Evolutionary conservation across 1,284 basidiomycete species (phyloP).

Genomic region (Heterobasidion annosum): DNA sequence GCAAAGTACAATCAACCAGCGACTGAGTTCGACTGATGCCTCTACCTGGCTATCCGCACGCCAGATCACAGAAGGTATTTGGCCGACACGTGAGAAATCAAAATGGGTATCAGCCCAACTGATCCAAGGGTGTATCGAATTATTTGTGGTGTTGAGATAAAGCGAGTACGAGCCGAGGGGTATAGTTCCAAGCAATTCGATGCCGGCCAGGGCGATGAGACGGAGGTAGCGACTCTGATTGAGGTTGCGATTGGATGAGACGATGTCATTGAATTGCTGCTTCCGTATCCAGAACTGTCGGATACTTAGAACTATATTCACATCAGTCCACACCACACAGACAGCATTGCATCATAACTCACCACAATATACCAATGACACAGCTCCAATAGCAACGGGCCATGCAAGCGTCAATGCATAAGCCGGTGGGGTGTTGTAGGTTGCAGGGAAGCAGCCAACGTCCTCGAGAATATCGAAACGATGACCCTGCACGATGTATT

Average conservation of each 20-base stretch:
- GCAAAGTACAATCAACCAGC: conserved; percentile 20
- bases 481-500: conserved; percentile 30
- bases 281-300: conserved; percentile 6
- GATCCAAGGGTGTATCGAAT: conserved; percentile 2
- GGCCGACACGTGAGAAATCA: conserved; percentile 5
- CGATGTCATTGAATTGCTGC: background rate
- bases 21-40: conserved; percentile 5
- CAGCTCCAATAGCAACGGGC: conserved; percentile 23
- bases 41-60: background rate
- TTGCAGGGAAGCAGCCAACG: conserved; percentile 25
- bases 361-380: background rate
- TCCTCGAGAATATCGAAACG: conserved; percentile 30
- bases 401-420: conserved; percentile 25
- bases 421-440: conserved; percentile 20
- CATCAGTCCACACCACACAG: background rate
- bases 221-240: conserved; percentile 9
- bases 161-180: conserved; percentile 2
- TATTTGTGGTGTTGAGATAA: background rate
- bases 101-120: conserved; percentile 8
- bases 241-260: conserved; percentile 2
- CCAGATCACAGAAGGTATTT: conserved; percentile 4
- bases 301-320: conserved; percentile 6
- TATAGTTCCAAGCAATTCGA: conserved; percentile 4
- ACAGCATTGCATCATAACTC: background rate
- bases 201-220: conserved; percentile 9